Evolutionary conservation across 2,329 filamentous ascomycete species (phyloP).

Genomic region (Penicillium sp.): DNA sequence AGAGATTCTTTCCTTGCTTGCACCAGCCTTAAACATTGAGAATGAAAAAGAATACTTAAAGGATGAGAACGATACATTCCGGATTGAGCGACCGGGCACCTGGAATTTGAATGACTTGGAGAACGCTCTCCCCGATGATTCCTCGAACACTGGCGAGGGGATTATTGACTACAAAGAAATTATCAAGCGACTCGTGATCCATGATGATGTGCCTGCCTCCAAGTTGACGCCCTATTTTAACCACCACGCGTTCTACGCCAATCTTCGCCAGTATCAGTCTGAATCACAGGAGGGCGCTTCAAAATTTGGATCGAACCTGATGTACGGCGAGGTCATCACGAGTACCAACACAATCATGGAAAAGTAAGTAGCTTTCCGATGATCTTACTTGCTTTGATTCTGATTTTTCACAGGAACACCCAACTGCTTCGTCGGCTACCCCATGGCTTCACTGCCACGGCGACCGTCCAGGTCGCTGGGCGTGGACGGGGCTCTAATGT

Average conservation of each 20-base stretch:
- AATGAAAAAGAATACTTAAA: slow-evolving; percentile 72
- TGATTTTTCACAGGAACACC: slow-evolving; percentile 64
- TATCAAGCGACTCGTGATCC: slow-evolving; percentile 73
- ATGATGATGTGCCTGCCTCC: slow-evolving; percentile 70
- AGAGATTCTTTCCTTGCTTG: slow-evolving; percentile 64
- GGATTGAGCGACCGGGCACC: slow-evolving; percentile 68
- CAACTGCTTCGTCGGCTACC: slow-evolving; percentile 75
- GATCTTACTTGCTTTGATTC: not conserved
- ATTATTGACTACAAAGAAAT: slow-evolving; percentile 75
- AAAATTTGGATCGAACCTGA: slow-evolving; percentile 73
- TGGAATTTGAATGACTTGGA: slow-evolving; percentile 63
- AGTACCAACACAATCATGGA: slow-evolving; percentile 93
- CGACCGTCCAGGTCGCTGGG: slow-evolving; percentile 84
- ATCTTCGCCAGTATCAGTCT: slow-evolving; percentile 68
- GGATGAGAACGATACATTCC: slow-evolving; percentile 81
- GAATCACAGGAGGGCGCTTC: slow-evolving; percentile 59
- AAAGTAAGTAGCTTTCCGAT: slow-evolving; percentile 60
- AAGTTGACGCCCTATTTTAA: slow-evolving; percentile 85
- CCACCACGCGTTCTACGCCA: slow-evolving; percentile 75
- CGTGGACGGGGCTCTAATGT: slow-evolving; percentile 89
- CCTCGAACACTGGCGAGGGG: slow-evolving; percentile 48
- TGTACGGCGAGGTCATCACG: slow-evolving; percentile 91
- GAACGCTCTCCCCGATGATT: slow-evolving; percentile 54
- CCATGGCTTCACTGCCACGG: slow-evolving; percentile 82
- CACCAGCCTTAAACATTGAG: slow-evolving; percentile 68